Base-by-base conservation (phyloP, 1,284 basidiomycete species). In the Rugosomyces carneus region DNA sequence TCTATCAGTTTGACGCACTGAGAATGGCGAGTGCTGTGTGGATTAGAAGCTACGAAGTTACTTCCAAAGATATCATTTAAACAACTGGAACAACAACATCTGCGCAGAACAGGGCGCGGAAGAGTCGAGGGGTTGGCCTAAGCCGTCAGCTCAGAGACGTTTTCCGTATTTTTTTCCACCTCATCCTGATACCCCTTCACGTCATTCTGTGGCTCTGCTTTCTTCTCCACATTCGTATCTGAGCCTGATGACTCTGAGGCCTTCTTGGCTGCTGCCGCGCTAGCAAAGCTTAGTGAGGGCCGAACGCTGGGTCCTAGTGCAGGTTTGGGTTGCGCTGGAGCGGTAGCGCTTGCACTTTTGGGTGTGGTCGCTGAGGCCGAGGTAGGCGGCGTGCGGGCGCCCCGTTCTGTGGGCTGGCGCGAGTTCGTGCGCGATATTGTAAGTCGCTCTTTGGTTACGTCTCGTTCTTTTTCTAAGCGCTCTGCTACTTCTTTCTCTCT, bases 401-500 rank as follows among this genome's bases (percentile, higher is more conserved):
- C 61, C 48, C 86, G 76, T 45, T 84, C 81, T 13, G 75, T 70
- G 48, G 67, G 80, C 47, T 71, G 75, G 47, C 77, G 76, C 31
- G 85, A 89, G 48, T 65, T 84, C 11, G 81, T 81, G 43, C 85
- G 81, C 13, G 85, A 89, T 78, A 89, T 78, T 10, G 72, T 53
- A n/a, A 71, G 54, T n/a, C 76, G 74, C 20, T 82, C 79, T 49
- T 77, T 78, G 32, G 60, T 60, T 2, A 65, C 60, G 48, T 81
- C 80, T 21, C 77, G 72, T 32, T 85, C 81, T 53, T 78, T 76
- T 53, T 88, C 82, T 34, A 89, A 62, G 37, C 83, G 80, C 41
- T 86, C 77, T 21, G 77, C 63, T 8, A 91, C 80, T 60, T 81
- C 87, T 43, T 78, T 78, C 60, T 97, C 93, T 45, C 81, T 80